Evolutionary conservation across 2,329 filamentous ascomycete genomes (phyloP).

Genomic region (Xylaria sp.): DNA sequence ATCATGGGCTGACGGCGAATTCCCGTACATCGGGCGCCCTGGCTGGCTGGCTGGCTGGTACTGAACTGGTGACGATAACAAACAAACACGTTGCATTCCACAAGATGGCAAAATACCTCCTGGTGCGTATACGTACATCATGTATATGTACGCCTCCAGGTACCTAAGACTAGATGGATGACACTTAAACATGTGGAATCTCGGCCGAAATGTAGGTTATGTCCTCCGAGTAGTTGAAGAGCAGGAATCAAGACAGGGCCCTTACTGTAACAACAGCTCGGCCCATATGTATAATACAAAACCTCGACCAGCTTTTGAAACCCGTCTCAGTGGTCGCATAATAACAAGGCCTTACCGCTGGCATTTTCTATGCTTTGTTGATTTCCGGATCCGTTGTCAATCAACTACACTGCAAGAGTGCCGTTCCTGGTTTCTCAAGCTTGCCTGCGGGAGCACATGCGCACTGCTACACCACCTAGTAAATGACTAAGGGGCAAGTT

Average conservation of each 20-base stretch:
- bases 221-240: conserved; percentile 9
- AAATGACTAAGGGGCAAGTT: conserved; percentile 21
- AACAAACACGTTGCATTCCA: conserved; percentile 43
- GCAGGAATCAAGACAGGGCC: conserved; percentile 11
- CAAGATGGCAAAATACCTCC: conserved; percentile 36
- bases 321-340: conserved; percentile 33
- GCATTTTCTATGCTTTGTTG: conserved; percentile 13
- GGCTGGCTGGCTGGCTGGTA: conserved; percentile 27
- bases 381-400: conserved; percentile 25
- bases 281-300: conserved; percentile 23
- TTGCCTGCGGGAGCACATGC: conserved; percentile 6
- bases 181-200: conserved; percentile 26
- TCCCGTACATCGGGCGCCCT: conserved; percentile 40
- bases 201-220: conserved; percentile 18
- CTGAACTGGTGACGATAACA: conserved; percentile 35
- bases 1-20: conserved; percentile 41
- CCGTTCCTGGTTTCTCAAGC: conserved; percentile 5
- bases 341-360: conserved; percentile 28
- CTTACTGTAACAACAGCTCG: conserved; percentile 16
- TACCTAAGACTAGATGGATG: conserved; percentile 17
- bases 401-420: conserved; percentile 4
- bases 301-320: conserved; percentile 12
- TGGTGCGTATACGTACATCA: conserved; percentile 26
- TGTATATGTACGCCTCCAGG: conserved; percentile 30
- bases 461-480: conserved; percentile 24